Base-by-base conservation (phyloP, 2,329 filamentous ascomycete species). In the Aureobasidium mangrovei region DNA sequence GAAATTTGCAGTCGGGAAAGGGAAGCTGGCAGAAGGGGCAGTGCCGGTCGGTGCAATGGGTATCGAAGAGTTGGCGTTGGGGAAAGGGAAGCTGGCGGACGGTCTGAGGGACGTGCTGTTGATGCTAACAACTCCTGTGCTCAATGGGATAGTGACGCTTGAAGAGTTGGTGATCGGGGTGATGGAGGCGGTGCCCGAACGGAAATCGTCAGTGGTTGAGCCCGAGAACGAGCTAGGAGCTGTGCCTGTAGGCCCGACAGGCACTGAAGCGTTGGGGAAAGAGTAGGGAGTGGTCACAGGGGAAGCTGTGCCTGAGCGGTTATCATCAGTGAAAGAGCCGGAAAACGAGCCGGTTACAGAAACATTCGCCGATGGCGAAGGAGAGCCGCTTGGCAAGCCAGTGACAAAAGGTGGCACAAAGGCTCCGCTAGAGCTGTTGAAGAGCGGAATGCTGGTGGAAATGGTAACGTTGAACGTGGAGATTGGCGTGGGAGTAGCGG, bases 351-450 rank as follows among this genome's bases (percentile, higher is more conserved):
- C 27, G 6, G 52, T 38, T 35, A 24, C 28, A 3, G 47, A 51
- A 8, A 29, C 43, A 28, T 54, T 54, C 2, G 29, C 8, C 4
- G 53, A 42, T n/a, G 38, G 43, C 18, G 12, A 12, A 18, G 53
- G 53, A 5, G 29, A 18, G 26, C 43, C 53, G n/a, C 53, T 48
- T 8, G 42, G 40, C n/a, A n/a, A 27, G 9, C 41, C 24, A 9
- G 42, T 40, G 7, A 26, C 4, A 4, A 26, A 42, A 18, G 39
- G 26, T 7, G 33, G 49, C 1, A 53, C 12, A 27, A 38, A 47
- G 24, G 12, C 27, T n/a, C 53, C 44, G 38, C 43, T 54, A 4
- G 42, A 56, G 18, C 42, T 53, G 35, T 43, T 57, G 33, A 56
- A 53, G 29, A 54, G 31, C 7, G 47, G 35, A 24, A 46, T 54